These are phyloP conservation scores for Aspergillus candidus DNA, from an alignment of 2,329 filamentous ascomycete species.

Conservation along the genomic window DNA sequence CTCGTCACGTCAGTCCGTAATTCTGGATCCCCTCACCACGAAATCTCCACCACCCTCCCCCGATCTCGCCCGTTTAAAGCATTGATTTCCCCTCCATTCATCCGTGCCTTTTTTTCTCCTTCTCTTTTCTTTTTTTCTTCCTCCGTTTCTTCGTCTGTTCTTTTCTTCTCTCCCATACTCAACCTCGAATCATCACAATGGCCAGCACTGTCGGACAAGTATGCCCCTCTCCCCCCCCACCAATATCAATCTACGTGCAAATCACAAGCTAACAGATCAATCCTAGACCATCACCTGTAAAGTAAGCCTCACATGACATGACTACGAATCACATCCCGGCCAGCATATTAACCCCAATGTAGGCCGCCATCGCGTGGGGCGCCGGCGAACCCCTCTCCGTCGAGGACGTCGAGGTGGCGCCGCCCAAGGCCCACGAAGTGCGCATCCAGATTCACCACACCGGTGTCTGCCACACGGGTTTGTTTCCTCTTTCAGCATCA, in stretches of 20 bases:
- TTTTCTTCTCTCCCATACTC: constrained; percentile 1
- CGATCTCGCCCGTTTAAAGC: constrained; percentile 9
- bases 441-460: constrained; percentile 97
- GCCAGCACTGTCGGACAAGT: constrained; percentile 54
- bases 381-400: constrained; percentile 82
- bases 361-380: constrained; percentile 96
- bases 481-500: constrained; percentile 7
- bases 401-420: constrained; percentile 86
- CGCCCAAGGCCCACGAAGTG: constrained; percentile 88
- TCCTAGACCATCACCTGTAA: constrained; percentile 85
- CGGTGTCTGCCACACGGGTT: constrained; percentile 96
- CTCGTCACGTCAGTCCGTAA: constrained; percentile 1
- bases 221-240: constrained; percentile 9
- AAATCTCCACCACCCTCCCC: constrained; percentile 4
- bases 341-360: constrained; percentile 5
- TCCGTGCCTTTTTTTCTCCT: constrained; percentile 1
- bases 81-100: background rate
- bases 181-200: constrained; percentile 34
- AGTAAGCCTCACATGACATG: constrained; percentile 31
- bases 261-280: constrained; percentile 7
- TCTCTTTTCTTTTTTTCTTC: constrained; percentile 2
- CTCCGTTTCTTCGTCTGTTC: constrained; percentile 4
- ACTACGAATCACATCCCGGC: constrained; percentile 1
- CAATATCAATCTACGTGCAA: background rate
- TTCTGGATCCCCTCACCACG: constrained; percentile 3